phyloP scores from a whole-genome alignment of 1,139 yeast species.

The Wickerhamomyces sp. region DNA sequence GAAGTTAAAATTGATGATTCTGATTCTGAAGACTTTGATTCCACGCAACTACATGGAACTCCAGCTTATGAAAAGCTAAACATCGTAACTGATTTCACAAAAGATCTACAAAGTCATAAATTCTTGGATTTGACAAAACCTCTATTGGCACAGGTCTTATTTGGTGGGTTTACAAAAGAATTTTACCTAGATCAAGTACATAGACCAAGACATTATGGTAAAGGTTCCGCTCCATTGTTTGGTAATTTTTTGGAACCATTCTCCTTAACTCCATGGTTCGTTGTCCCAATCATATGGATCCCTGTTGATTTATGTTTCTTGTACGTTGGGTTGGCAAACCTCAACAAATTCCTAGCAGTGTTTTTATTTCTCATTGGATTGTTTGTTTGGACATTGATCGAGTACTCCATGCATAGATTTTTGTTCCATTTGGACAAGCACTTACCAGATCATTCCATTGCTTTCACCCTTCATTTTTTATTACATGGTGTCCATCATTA shows the following conservation, averaged over 20 bases:
- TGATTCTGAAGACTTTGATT: constrained; percentile 30
- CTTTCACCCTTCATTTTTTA: constrained; percentile 79
- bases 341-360: constrained; percentile 29
- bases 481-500: constrained; percentile 96
- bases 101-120: constrained; percentile 71
- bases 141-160: constrained; percentile 70
- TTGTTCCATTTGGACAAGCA: constrained; percentile 85
- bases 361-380: constrained; percentile 57
- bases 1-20: constrained; percentile 33
- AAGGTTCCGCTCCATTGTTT: constrained; percentile 86
- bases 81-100: constrained; percentile 70
- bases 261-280: constrained; percentile 70
- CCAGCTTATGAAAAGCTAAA: constrained; percentile 70
- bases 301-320: constrained; percentile 64
- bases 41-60: constrained; percentile 54
- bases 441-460: constrained; percentile 74
- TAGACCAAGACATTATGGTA: constrained; percentile 90
- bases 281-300: constrained; percentile 84
- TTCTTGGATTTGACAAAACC: constrained; percentile 85
- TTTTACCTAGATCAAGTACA: constrained; percentile 95
- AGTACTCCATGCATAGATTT: constrained; percentile 83
- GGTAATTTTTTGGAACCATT: constrained; percentile 73
- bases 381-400: constrained; percentile 88
- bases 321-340: constrained; percentile 34
- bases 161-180: constrained; percentile 71